These are phyloP conservation scores for Solanum habrochaites DNA, from an alignment of 257 asterid species.

Conservation along the genomic window DNA sequence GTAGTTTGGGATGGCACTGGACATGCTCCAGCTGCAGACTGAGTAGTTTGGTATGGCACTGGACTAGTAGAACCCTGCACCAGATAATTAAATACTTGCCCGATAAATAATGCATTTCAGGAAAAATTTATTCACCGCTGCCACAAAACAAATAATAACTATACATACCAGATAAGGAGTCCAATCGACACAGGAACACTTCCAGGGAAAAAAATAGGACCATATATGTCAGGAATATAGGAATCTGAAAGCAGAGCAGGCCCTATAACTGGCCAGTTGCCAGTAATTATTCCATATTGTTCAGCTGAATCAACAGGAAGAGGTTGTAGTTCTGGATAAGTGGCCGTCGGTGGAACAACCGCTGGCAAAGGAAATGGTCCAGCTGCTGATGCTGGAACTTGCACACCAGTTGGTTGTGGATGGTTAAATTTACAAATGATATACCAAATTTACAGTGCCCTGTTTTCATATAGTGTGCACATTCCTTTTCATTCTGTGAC, in stretches of 20 bases:
- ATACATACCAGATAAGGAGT: constrained; percentile 44
- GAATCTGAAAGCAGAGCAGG: constrained; percentile 48
- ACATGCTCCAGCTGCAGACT: neutral
- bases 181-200: constrained; percentile 55
- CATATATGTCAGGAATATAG: constrained; percentile 47
- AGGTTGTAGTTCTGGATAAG: constrained; percentile 14
- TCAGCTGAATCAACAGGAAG: constrained; percentile 48
- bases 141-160: neutral
- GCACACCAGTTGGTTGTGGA: constrained; percentile 50
- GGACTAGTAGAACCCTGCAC: constrained; percentile 46
- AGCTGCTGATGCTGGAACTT: constrained; percentile 16
- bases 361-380: constrained; percentile 24
- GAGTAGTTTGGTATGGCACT: neutral
- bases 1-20: constrained; percentile 14
- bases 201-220: constrained; percentile 28
- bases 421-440: constrained; percentile 68
- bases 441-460: constrained; percentile 74
- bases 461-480: constrained; percentile 51
- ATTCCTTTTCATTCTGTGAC: constrained; percentile 69
- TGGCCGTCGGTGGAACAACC: neutral
- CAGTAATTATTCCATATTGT: constrained; percentile 48
- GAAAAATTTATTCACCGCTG: neutral
- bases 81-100: neutral
- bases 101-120: neutral
- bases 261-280: constrained; percentile 57